Percentiles rank a stretch among this genome's conserved stretches.
Conservation (phyloP, 768 basidiomycete species). For the Tulasnella sp. region DNA sequence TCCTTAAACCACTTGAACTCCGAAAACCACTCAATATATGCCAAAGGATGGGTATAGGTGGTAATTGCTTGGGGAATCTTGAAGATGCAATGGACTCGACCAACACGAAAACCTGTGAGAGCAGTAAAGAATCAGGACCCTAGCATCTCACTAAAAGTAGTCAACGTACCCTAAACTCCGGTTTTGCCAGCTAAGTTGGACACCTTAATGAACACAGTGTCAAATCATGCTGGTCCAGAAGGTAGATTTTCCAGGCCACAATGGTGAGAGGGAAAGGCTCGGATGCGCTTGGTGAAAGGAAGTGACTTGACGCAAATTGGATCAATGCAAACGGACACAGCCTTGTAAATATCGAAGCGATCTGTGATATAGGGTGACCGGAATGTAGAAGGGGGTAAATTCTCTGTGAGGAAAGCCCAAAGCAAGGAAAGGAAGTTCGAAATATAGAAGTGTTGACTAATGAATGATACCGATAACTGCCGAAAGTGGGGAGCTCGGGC, state of each 20-base stretch:
- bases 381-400: neutral
- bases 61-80: neutral
- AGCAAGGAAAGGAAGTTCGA: neutral
- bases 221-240: neutral
- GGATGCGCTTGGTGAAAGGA: neutral
- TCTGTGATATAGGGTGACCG: neutral
- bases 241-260: neutral
- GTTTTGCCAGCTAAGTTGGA: neutral
- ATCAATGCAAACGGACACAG: neutral
- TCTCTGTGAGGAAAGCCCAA: neutral
- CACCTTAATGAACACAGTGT: neutral
- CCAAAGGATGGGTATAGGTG: neutral
- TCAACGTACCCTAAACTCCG: neutral
- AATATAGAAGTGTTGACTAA: neutral
- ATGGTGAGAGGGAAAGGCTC: neutral
- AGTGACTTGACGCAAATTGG: neutral
- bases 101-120: neutral
- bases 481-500: neutral
- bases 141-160: neutral
- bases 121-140: neutral
- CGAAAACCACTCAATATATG: neutral
- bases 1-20: neutral
- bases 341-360: neutral
- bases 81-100: neutral
- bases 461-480: neutral